These are phyloP conservation scores for Amphirosellinia nigrospora DNA, from an alignment of 495 filamentous ascomycete genomes.

Conservation along the genomic window DNA sequence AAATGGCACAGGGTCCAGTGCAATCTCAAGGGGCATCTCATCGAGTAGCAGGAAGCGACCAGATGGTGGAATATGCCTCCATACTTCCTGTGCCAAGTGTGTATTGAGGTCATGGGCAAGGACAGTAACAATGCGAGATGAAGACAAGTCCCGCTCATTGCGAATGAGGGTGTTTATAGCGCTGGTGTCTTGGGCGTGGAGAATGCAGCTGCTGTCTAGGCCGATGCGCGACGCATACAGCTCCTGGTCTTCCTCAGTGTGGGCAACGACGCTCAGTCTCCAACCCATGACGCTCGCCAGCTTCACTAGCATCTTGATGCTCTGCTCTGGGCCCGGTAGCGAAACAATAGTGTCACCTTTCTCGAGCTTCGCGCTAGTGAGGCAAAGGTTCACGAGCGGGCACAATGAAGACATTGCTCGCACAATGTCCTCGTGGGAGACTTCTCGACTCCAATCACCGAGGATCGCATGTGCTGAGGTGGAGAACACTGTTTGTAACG, in stretches of 20 bases:
- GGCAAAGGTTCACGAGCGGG: slow-evolving; percentile 24
- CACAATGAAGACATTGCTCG: slow-evolving; percentile 24
- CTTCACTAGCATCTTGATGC: slow-evolving; percentile 19
- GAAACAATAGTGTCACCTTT: slow-evolving; percentile 26
- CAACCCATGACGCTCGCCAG: slow-evolving; percentile 24
- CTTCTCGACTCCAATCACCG: neutral
- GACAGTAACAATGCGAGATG: slow-evolving; percentile 22
- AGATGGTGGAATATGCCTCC: slow-evolving; percentile 29
- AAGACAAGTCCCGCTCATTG: slow-evolving; percentile 21
- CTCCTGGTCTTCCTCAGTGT: slow-evolving; percentile 1
- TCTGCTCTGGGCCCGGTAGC: slow-evolving; percentile 25
- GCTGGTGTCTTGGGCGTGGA: slow-evolving; percentile 6
- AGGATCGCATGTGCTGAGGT: slow-evolving; percentile 30
- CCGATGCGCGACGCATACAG: slow-evolving; percentile 18
- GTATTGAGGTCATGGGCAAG: slow-evolving; percentile 27
- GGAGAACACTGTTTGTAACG: slow-evolving; percentile 23
- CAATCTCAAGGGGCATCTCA: slow-evolving; percentile 19
- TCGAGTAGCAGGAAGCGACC: slow-evolving; percentile 26
- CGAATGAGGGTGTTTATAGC: slow-evolving; percentile 13
- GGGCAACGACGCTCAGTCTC: slow-evolving; percentile 22
- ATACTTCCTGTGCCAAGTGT: slow-evolving; percentile 23
- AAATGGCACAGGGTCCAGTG: slow-evolving; percentile 28
- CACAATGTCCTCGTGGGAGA: slow-evolving; percentile 10
- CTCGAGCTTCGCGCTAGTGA: slow-evolving; percentile 29
- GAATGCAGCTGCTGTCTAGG: slow-evolving; percentile 13